phyloP scores from a whole-genome alignment of 176 grass and related monocot genomes.

The Avena insularis region DNA sequence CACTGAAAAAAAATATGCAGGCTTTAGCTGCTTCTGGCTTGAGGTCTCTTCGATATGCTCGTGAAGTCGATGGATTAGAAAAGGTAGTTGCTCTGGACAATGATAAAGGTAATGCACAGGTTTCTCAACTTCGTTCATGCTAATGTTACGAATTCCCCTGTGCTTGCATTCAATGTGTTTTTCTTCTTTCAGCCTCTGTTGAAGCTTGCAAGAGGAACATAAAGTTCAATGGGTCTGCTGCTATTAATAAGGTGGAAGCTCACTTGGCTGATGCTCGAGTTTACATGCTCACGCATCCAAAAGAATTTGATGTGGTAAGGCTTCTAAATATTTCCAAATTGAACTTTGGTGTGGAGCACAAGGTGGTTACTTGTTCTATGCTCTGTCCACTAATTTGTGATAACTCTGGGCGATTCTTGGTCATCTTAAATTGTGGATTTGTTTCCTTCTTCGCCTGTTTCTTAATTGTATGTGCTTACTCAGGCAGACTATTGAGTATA shows the following conservation, averaged over 20 bases:
- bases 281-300: slow-evolving; percentile 97
- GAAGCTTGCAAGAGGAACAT: slow-evolving; percentile 94
- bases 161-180: slow-evolving; percentile 32
- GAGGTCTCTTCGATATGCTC: slow-evolving; percentile 85
- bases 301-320: slow-evolving; percentile 97
- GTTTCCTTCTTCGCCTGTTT: not conserved
- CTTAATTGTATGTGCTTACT: not conserved
- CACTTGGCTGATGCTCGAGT: slow-evolving; percentile 93
- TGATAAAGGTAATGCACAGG: slow-evolving; percentile 68
- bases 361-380: not conserved
- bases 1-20: slow-evolving; percentile 54
- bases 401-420: not conserved
- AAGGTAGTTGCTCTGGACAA: slow-evolving; percentile 92
- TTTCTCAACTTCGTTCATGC: slow-evolving; percentile 28
- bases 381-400: not conserved
- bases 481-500: not conserved
- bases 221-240: slow-evolving; percentile 79
- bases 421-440: not conserved
- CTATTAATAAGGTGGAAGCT: slow-evolving; percentile 82
- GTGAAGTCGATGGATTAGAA: slow-evolving; percentile 76
- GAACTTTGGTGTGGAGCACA: not conserved
- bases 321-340: slow-evolving; percentile 40
- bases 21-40: slow-evolving; percentile 94
- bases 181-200: slow-evolving; percentile 74
- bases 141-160: not conserved